These are phyloP conservation scores for Stropharia rugosoannulata DNA, from an alignment of 768 basidiomycete species.

Conservation along the genomic window DNA sequence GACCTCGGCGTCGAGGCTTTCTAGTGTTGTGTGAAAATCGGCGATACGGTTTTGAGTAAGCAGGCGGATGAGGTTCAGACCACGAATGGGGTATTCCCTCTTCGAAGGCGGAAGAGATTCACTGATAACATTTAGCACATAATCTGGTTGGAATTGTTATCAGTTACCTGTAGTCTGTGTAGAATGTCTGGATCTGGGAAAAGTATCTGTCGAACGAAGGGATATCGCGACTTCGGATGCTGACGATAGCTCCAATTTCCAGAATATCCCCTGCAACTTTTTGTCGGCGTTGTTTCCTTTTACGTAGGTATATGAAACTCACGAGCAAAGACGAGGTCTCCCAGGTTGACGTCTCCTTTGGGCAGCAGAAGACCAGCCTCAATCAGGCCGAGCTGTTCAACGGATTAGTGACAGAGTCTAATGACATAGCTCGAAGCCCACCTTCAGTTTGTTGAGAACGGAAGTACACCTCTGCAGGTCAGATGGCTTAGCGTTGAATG, in stretches of 20 bases:
- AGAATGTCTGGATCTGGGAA: constrained; percentile 87
- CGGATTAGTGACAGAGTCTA: background rate
- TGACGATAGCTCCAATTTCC: constrained; percentile 94
- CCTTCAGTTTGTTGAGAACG: constrained; percentile 77
- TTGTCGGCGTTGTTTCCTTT: background rate
- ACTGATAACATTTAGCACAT: constrained; percentile 31
- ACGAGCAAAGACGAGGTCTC: constrained; percentile 78
- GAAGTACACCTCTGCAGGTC: constrained; percentile 67
- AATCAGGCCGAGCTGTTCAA: constrained; percentile 67
- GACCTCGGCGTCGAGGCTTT: constrained; percentile 77
- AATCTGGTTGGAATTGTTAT: background rate
- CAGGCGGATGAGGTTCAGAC: constrained; percentile 91
- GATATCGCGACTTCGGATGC: constrained; percentile 84
- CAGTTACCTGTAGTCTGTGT: constrained; percentile 74
- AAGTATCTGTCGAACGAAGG: constrained; percentile 96
- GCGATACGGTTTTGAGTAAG: constrained; percentile 96
- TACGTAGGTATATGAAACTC: constrained; percentile 25
- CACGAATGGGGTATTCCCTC: constrained; percentile 85
- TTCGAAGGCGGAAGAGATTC: constrained; percentile 78
- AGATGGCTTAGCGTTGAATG: constrained; percentile 63
- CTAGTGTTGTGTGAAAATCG: constrained; percentile 95
- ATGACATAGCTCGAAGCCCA: constrained; percentile 19
- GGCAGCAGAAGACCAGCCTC: constrained; percentile 78
- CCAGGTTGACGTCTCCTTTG: constrained; percentile 55
- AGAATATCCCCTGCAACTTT: constrained; percentile 76